Base-by-base conservation (phyloP, 805 yeast species). In the Teunomyces cretensis region DNA sequence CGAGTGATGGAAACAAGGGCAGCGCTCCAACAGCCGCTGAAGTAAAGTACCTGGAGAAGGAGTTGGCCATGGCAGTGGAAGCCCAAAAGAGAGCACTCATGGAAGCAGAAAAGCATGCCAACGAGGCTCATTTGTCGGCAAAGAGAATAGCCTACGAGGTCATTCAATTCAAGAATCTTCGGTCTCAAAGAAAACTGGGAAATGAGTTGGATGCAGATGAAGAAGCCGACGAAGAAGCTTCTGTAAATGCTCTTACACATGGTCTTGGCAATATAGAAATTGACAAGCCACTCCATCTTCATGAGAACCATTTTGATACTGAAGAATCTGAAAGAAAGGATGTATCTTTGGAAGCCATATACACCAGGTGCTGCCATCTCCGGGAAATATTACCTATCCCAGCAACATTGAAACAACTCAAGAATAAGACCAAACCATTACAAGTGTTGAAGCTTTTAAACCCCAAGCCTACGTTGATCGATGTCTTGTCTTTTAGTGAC, bases 121-220 rank as follows among this genome's bases (percentile, higher is more conserved):
- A 79, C 41, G 92, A 86, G 57, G 92, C 94, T 0, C 88, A 86
- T 62, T 58, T 70, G 27, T 79, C 88, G 3, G 95, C 92, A 1
- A 76, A 78, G 51, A 69, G 86, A 57, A 78, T 84, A 33, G 90
- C 90, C 0, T 68, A 70, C 39, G 94, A 86, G 64, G 88, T 85
- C 9, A 52, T 72, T 1, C 67, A 64, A 31, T 81, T 68, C 56
- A 44, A 39, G 13, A 33, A 14, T 6, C 42, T 30, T 12, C 6
- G 11, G 17, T n/a, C 17, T 6, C 45, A 15, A 11, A 44, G 28
- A 32, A 80, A 67, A 50, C 30, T 35, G 1, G 53, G 47, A 38
- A 39, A 22, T 33, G 30, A 40, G 12, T 42, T 17, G 39, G 50
- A 47, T 24, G 51, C 50, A 17, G 62, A 55, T 12, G 60, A 60